phyloP scores from a whole-genome alignment of 495 filamentous ascomycete species.

The Trichoderma virens region DNA sequence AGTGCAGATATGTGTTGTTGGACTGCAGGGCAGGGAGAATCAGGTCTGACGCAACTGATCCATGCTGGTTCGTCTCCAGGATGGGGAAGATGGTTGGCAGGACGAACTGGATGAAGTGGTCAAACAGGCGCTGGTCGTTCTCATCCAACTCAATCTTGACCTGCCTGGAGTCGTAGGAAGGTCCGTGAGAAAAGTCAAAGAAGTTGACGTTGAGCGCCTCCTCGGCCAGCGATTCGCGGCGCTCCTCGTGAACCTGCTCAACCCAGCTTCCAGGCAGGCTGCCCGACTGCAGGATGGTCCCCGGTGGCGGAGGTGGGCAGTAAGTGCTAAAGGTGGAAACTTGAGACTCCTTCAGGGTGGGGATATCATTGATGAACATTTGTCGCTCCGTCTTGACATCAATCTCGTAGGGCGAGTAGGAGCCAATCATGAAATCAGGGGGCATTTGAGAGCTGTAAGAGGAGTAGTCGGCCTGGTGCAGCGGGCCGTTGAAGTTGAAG shows the following conservation, averaged over 20 bases:
- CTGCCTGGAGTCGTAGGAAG: conserved; percentile 47
- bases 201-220: conserved; percentile 65
- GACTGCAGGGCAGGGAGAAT: conserved; percentile 78
- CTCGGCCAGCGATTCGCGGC: conserved; percentile 54
- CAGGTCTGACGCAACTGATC: conserved; percentile 65
- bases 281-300: conserved; percentile 56
- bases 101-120: conserved; percentile 88
- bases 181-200: conserved; percentile 64
- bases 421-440: conserved; percentile 42
- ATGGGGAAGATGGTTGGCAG: conserved; percentile 85
- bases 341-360: conserved; percentile 71
- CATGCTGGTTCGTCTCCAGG: conserved; percentile 78
- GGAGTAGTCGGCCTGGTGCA: conserved; percentile 51
- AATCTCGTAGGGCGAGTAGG: conserved; percentile 76
- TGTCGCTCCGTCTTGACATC: conserved; percentile 94
- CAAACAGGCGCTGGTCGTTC: conserved; percentile 73
- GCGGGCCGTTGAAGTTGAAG: conserved; percentile 63
- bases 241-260: conserved; percentile 62
- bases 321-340: conserved; percentile 83
- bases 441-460: conserved; percentile 48
- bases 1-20: conserved; percentile 91
- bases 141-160: conserved; percentile 81
- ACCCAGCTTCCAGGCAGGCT: conserved; percentile 65
- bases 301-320: conserved; percentile 62
- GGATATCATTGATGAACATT: conserved; percentile 87